Conservation (phyloP, 2,329 filamentous ascomycete species). For the Diaporthe nobilis region DNA sequence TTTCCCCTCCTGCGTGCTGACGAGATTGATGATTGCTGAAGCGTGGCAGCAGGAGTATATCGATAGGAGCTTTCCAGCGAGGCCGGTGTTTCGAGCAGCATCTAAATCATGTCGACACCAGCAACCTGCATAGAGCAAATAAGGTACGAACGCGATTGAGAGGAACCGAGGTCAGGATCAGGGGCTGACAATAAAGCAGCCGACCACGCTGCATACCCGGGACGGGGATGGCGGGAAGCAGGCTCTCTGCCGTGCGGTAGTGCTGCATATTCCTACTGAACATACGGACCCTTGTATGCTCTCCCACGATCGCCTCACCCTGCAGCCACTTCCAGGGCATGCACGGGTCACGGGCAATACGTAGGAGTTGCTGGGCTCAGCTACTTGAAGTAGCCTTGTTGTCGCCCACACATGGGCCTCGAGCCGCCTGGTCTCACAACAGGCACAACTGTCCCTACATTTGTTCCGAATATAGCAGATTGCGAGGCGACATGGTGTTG, state of each 20-base stretch:
- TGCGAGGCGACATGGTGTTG: constrained; percentile 4
- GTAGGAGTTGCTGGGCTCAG: not conserved
- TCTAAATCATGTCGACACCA: not conserved
- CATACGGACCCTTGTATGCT: not conserved
- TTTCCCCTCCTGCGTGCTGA: not conserved
- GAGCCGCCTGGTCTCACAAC: not conserved
- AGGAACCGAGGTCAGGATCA: constrained; percentile 10
- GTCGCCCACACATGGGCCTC: not conserved
- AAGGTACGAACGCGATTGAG: not conserved
- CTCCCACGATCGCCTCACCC: constrained; percentile 12
- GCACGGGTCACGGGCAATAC: not conserved
- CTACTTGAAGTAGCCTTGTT: not conserved
- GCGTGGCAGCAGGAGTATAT: not conserved
- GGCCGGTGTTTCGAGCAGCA: not conserved
- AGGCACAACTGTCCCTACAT: not conserved
- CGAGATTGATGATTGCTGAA: not conserved
- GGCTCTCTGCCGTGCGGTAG: constrained; percentile 26
- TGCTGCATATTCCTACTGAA: constrained; percentile 1
- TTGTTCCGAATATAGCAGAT: not conserved
- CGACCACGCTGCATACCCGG: constrained; percentile 19
- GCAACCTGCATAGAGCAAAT: not conserved
- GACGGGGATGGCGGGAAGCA: constrained; percentile 37
- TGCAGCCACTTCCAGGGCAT: not conserved
- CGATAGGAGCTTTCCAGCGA: not conserved
- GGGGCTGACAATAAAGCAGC: constrained; percentile 11